phyloP scores from a whole-genome alignment of 2,329 filamentous ascomycete genomes.

The Neonectria sp. region DNA sequence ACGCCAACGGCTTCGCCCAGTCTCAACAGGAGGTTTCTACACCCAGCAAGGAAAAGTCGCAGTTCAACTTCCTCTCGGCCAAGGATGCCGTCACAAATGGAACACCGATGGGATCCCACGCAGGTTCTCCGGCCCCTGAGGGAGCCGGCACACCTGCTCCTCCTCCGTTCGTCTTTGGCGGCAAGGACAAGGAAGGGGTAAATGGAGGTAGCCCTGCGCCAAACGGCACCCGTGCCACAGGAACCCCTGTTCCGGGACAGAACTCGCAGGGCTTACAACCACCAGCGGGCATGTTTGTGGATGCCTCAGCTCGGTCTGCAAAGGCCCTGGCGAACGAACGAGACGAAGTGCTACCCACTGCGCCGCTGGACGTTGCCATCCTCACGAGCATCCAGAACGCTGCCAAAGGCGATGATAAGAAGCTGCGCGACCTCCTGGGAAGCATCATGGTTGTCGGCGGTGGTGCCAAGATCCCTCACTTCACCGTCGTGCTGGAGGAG shows the following conservation, averaged over 20 bases:
- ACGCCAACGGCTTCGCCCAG: slow-evolving; percentile 60
- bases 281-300: slow-evolving; percentile 64
- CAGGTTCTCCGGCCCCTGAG: slow-evolving; percentile 90
- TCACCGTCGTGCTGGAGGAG: slow-evolving; percentile 88
- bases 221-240: slow-evolving; percentile 65
- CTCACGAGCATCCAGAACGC: slow-evolving; percentile 91
- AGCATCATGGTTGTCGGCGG: slow-evolving; percentile 94
- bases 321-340: slow-evolving; percentile 76
- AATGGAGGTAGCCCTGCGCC: slow-evolving; percentile 69
- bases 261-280: slow-evolving; percentile 52
- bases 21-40: slow-evolving; percentile 67
- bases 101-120: slow-evolving; percentile 88
- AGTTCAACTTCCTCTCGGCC: slow-evolving; percentile 76
- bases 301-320: slow-evolving; percentile 65
- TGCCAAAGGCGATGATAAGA: slow-evolving; percentile 90
- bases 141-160: slow-evolving; percentile 77
- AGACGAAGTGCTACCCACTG: slow-evolving; percentile 85
- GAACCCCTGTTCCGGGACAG: slow-evolving; percentile 58
- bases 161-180: slow-evolving; percentile 69
- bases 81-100: slow-evolving; percentile 76
- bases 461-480: slow-evolving; percentile 83
- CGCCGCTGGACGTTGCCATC: slow-evolving; percentile 90
- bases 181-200: slow-evolving; percentile 57
- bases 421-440: slow-evolving; percentile 89
- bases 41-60: slow-evolving; percentile 74